Percentiles rank a stretch among this genome's conserved stretches.
Conservation (phyloP, 768 basidiomycete species). For the Mycena filopes region DNA sequence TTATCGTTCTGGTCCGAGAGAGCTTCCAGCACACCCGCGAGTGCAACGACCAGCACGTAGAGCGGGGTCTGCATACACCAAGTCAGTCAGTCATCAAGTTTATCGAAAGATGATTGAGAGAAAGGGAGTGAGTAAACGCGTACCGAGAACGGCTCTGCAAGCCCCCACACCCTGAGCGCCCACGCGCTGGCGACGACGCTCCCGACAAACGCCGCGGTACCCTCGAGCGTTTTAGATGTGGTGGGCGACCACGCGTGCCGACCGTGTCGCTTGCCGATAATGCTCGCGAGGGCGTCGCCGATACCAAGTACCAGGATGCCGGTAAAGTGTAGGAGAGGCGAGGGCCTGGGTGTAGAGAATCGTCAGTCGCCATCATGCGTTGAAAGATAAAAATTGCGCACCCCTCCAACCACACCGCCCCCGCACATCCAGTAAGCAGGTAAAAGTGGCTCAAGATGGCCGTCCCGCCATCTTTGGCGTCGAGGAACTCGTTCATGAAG, state of each 20-base stretch:
- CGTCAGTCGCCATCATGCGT: neutral
- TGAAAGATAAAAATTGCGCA: slow-evolving; percentile 49
- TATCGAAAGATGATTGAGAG: no score
- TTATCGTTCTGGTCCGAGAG: slow-evolving; percentile 98
- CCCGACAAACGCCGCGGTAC: slow-evolving; percentile 81
- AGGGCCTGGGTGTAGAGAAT: slow-evolving; percentile 46
- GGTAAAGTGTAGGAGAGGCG: slow-evolving; percentile 69
- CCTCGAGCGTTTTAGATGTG: slow-evolving; percentile 91
- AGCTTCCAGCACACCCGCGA: slow-evolving; percentile 86
- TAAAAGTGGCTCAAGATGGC: slow-evolving; percentile 99
- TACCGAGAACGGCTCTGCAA: slow-evolving; percentile 83
- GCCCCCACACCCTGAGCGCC: slow-evolving; percentile 74
- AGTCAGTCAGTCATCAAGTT: no score
- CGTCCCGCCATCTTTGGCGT: slow-evolving; percentile 93
- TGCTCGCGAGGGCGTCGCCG: slow-evolving; percentile 90
- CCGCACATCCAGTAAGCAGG: slow-evolving; percentile 93
- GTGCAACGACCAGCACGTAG: slow-evolving; percentile 70
- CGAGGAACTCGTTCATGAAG: slow-evolving; percentile 98
- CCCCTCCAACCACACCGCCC: slow-evolving; percentile 96
- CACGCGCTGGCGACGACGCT: slow-evolving; percentile 79
- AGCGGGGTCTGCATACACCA: slow-evolving; percentile 60
- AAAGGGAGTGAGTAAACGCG: slow-evolving; percentile 40
- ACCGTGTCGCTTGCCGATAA: slow-evolving; percentile 89
- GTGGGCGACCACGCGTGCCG: slow-evolving; percentile 85
- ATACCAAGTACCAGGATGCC: slow-evolving; percentile 91